These are phyloP conservation scores for Andrographis paniculata DNA, from an alignment of 305 asterid genomes.

Conservation along the genomic window DNA sequence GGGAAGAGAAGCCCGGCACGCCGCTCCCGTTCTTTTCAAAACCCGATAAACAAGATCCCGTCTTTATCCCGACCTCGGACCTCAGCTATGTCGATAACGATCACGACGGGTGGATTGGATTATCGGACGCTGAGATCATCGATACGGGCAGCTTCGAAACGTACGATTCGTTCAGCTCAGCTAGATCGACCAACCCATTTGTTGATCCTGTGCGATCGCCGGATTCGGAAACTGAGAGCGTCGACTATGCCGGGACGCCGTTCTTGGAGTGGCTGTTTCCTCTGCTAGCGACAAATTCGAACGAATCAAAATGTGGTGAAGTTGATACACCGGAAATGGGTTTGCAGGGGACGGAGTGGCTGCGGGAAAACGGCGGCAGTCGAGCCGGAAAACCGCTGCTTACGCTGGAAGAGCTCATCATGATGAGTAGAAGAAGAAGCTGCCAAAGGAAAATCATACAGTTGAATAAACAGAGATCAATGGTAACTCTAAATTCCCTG, in stretches of 20 bases:
- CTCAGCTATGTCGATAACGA: conserved; percentile 6
- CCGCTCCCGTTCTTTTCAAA: conserved; percentile 41
- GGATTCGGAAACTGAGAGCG: conserved; percentile 40
- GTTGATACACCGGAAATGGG: conserved; percentile 22
- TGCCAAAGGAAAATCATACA: background rate
- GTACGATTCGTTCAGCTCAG: conserved; percentile 48
- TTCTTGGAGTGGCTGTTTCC: conserved; percentile 88
- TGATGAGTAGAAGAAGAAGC: background rate
- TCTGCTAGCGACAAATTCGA: conserved; percentile 34
- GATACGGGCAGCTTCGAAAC: conserved; percentile 34
- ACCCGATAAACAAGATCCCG: no score
- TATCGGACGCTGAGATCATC: conserved; percentile 24
- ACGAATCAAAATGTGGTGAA: conserved; percentile 16
- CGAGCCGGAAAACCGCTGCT: background rate
- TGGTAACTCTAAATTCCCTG: background rate
- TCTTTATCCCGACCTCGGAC: no score
- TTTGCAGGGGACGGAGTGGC: conserved; percentile 19
- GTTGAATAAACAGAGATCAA: background rate
- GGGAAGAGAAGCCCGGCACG: conserved; percentile 94
- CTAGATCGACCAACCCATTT: conserved; percentile 27
- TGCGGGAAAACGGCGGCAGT: conserved; percentile 22
- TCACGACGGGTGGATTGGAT: conserved; percentile 25
- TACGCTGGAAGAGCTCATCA: background rate
- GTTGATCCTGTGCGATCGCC: conserved; percentile 49
- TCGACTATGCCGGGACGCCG: conserved; percentile 42